Base-by-base conservation (phyloP, 768 basidiomycete genomes). In the Suillus decipiens region DNA sequence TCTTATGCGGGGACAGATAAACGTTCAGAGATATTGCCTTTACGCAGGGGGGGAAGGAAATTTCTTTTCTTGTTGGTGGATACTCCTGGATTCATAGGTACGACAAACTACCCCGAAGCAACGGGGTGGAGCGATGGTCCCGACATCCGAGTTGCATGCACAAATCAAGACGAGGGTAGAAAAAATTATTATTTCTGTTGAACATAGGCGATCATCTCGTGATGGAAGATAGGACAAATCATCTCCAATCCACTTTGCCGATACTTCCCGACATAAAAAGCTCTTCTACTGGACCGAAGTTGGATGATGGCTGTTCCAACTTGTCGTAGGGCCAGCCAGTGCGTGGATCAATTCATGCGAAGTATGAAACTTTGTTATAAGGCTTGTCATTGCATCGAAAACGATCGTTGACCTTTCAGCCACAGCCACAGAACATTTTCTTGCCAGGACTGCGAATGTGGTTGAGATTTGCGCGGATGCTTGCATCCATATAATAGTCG, bases 1-100 rank as follows among this genome's bases (percentile, higher is more conserved):
- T 39, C 70, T 62, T 50, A 61, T 61, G 60, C n/a, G 34, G 60
- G 60, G 60, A 59, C 22, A 61, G 60, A 61, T 59, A 61, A 53
- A 61, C 56, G 24, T 61, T 55, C 60, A 61, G 53, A 61, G 34
- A n/a, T 59, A 57, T 34, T 59, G 31, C 47, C 48, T 59, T 41
- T 37, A 59, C 51, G 36, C 53, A 55, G 67, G 41, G 63, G n/a
- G 58, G 62, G 68, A 66, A 68, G 48, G 65, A 59, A 67, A 60
- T 47, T 14, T 54, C 63, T 61, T 59, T 64, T 67, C 61, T 24
- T 60, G 42, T 48, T 47, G 39, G 15, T 59, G 61, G 60, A 53
- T 59, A 61, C 56, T 36, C 53, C 59, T 56, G 57, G 42, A 55
- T 65, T 65, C 66, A 72, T 66, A 65, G 54, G 36, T 54, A 41